phyloP scores from a whole-genome alignment of 2,329 filamentous ascomycete species.

The Aureobasidium pullulans region DNA sequence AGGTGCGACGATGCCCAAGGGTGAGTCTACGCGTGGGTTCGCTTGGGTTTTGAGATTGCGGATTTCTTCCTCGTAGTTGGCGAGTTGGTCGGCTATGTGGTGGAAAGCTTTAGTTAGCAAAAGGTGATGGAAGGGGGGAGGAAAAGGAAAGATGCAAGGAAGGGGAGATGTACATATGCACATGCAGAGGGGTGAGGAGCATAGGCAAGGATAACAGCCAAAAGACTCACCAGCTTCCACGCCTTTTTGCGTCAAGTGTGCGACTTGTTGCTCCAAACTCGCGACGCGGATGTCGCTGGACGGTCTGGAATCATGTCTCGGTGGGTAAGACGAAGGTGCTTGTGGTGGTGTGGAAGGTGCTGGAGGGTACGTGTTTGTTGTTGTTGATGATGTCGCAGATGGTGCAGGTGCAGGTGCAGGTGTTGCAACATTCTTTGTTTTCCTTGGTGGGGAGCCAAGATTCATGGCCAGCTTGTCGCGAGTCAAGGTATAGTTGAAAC shows the following conservation, averaged over 20 bases:
- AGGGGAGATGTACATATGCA: constrained; percentile 8
- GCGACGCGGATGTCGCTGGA: neutral
- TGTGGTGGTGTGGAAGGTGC: neutral
- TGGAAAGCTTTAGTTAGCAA: neutral
- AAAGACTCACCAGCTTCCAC: constrained; percentile 4
- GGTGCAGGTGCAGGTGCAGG: neutral
- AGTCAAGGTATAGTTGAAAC: constrained; percentile 8
- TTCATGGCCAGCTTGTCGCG: constrained; percentile 9
- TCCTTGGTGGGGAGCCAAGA: constrained; percentile 7
- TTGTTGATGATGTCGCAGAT: neutral
- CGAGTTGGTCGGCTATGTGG: constrained; percentile 38
- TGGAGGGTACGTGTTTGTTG: neutral
- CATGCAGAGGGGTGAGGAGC: neutral
- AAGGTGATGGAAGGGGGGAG: neutral
- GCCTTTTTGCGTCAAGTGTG: neutral
- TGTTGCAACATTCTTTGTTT: neutral
- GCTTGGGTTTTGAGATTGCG: constrained; percentile 40
- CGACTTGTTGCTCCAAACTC: neutral
- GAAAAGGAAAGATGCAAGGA: neutral
- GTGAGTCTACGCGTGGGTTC: constrained; percentile 17
- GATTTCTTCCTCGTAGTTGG: constrained; percentile 76
- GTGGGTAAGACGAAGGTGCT: neutral
- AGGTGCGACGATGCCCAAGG: constrained; percentile 18
- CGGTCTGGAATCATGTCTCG: neutral
- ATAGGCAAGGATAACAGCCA: constrained; percentile 9